Evolutionary conservation across 805 yeast genomes (phyloP).

Genomic region (Ogataea nitratoaversa): DNA sequence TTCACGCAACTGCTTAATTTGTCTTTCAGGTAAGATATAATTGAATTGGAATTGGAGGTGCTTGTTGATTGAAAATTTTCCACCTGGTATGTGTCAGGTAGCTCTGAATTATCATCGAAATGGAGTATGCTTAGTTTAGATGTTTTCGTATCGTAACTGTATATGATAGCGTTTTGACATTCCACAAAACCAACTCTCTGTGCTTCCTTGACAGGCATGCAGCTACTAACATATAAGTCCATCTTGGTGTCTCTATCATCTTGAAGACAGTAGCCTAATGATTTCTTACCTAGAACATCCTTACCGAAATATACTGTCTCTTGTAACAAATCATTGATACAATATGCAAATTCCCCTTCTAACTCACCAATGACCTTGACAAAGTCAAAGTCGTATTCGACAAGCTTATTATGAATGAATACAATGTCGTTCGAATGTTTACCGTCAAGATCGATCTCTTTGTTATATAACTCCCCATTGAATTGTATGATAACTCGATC

Average conservation of each 20-base stretch:
- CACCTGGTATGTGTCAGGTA: slow-evolving; percentile 19
- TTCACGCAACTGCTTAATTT: slow-evolving; percentile 37
- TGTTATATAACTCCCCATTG: slow-evolving; percentile 86
- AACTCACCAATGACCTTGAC: slow-evolving; percentile 38
- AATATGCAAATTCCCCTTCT: slow-evolving; percentile 82
- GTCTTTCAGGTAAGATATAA: slow-evolving; percentile 21
- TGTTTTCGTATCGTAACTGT: slow-evolving; percentile 34
- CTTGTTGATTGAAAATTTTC: slow-evolving; percentile 1
- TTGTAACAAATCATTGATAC: slow-evolving; percentile 41
- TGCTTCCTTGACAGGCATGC: slow-evolving; percentile 32
- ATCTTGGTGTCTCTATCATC: slow-evolving; percentile 22
- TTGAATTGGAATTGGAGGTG: not conserved
- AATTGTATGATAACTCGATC: slow-evolving; percentile 56
- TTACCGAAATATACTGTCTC: slow-evolving; percentile 68
- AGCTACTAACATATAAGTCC: slow-evolving; percentile 44
- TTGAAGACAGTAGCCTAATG: slow-evolving; percentile 46
- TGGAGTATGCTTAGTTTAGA: slow-evolving; percentile 15
- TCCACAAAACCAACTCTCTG: slow-evolving; percentile 39
- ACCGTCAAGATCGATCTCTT: slow-evolving; percentile 36
- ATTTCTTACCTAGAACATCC: slow-evolving; percentile 78
- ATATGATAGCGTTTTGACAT: slow-evolving; percentile 51
- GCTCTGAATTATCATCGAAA: slow-evolving; percentile 7
- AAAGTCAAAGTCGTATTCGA: slow-evolving; percentile 31
- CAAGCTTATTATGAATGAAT: slow-evolving; percentile 40
- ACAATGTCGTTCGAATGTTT: slow-evolving; percentile 56